These are phyloP conservation scores for Xylariomycetidae sp. DNA, from an alignment of 2,329 filamentous ascomycete species.

Conservation along the genomic window DNA sequence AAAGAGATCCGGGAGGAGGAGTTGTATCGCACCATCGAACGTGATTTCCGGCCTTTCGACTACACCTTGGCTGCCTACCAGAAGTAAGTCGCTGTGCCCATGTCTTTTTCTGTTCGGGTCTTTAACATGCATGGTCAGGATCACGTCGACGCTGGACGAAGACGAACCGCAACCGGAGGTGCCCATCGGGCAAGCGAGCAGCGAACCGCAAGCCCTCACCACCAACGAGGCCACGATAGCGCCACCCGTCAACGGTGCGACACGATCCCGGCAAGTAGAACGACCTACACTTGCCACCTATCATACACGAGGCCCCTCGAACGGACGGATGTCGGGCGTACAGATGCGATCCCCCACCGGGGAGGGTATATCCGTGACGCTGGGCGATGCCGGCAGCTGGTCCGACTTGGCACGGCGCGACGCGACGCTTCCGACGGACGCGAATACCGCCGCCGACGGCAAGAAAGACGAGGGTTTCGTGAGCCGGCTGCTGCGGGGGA, in stretches of 20 bases:
- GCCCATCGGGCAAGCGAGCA: constrained; percentile 16
- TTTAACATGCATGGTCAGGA: constrained; percentile 25
- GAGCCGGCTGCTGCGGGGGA: constrained; percentile 83
- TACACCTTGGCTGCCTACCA: constrained; percentile 80
- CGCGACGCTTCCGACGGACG: constrained; percentile 64
- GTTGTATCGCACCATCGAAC: constrained; percentile 89
- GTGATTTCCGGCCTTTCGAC: constrained; percentile 89
- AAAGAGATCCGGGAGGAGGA: constrained; percentile 95
- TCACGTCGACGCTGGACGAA: constrained; percentile 27
- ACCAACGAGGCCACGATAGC: constrained; percentile 43
- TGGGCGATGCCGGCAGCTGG: constrained; percentile 88
- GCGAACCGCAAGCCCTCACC: constrained; percentile 41
- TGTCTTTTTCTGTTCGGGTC: neutral
- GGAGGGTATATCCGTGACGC: constrained; percentile 83
- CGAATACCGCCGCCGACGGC: constrained; percentile 45
- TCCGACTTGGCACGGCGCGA: constrained; percentile 83
- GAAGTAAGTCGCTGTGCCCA: constrained; percentile 50
- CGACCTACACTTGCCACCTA: neutral
- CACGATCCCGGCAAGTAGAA: constrained; percentile 10
- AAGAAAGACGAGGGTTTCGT: constrained; percentile 66
- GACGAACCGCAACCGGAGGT: constrained; percentile 9
- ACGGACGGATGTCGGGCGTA: neutral
- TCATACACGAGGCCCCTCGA: constrained; percentile 1
- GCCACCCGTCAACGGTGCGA: constrained; percentile 22
- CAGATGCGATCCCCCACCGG: constrained; percentile 71